A percentile compares a stretch with the other conserved stretches of the same genome.
phyloP scores from a whole-genome alignment of 371 early-diverging fungal species.

The Paraphysoderma sedebokerense region DNA sequence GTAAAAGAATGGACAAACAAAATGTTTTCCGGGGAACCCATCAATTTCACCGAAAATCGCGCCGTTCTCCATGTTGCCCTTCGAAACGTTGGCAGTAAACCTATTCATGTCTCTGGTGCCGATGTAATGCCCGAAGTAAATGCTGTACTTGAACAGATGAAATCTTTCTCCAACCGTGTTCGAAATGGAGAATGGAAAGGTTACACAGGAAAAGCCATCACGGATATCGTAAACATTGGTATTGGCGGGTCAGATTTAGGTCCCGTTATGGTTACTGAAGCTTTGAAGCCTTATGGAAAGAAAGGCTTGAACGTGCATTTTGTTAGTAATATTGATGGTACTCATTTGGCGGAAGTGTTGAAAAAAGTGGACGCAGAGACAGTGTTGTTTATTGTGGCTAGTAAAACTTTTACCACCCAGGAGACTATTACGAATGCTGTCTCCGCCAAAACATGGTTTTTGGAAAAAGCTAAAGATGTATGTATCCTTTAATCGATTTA shows the following conservation, averaged over 20 bases:
- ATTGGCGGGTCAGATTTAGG: conserved; percentile 99
- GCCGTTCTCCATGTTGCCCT: conserved; percentile 94
- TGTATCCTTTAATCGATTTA: conserved; percentile 10
- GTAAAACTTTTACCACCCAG: conserved; percentile 98
- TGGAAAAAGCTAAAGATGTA: conserved; percentile 63
- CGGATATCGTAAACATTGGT: conserved; percentile 96
- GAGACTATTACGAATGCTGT: conserved; percentile 97
- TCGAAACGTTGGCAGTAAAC: conserved; percentile 65
- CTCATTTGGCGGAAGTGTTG: conserved; percentile 82
- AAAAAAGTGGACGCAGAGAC: conserved; percentile 76
- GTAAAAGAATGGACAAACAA: conserved; percentile 67
- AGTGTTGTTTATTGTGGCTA: conserved; percentile 91
- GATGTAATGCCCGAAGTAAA: conserved; percentile 89
- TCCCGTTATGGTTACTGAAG: conserved; percentile 97
- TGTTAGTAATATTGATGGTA: conserved; percentile 97
- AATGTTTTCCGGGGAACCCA: conserved; percentile 90
- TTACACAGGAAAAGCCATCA: conserved; percentile 83
- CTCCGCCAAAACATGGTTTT: conserved; percentile 88
- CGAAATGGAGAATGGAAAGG: conserved; percentile 85
- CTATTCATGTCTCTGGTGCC: conserved; percentile 63
- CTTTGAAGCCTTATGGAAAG: conserved; percentile 75
- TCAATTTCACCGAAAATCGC: conserved; percentile 97
- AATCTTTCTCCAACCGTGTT: conserved; percentile 59
- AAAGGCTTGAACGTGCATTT: conserved; percentile 70
- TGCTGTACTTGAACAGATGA: conserved; percentile 86